Conservation (phyloP, 306 rosid species). For the Gastrolobium villosum region DNA sequence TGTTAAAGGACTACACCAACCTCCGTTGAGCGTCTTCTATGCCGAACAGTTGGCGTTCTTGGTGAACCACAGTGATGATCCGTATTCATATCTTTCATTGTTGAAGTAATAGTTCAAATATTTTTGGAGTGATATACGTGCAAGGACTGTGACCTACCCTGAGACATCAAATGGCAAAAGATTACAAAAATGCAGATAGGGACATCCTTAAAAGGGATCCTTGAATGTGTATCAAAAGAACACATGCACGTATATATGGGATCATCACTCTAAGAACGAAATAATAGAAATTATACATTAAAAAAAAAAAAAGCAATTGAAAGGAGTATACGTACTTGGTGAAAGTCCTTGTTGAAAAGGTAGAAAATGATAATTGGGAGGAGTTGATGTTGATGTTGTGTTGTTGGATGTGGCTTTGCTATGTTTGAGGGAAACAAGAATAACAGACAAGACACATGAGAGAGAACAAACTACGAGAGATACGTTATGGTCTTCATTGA, state of each 20-base stretch:
- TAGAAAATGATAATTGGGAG: slow-evolving; percentile 29
- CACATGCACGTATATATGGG: neutral
- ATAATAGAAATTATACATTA: neutral
- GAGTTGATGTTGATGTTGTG: neutral
- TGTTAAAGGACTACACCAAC: slow-evolving; percentile 48
- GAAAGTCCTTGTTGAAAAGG: slow-evolving; percentile 32
- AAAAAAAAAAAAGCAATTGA: neutral
- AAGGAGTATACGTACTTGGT: slow-evolving; percentile 17
- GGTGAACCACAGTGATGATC: slow-evolving; percentile 57
- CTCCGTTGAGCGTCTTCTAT: slow-evolving; percentile 75
- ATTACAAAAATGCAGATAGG: neutral
- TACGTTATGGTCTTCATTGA: slow-evolving; percentile 36
- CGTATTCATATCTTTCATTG: slow-evolving; percentile 54
- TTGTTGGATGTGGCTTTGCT: slow-evolving; percentile 44
- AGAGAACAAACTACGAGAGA: slow-evolving; percentile 42
- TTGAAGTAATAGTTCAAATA: slow-evolving; percentile 42
- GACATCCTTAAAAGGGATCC: neutral
- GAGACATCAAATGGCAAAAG: slow-evolving; percentile 46
- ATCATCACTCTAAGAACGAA: slow-evolving; percentile 4
- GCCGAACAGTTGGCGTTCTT: slow-evolving; percentile 57
- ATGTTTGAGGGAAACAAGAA: slow-evolving; percentile 41
- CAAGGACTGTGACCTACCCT: slow-evolving; percentile 43
- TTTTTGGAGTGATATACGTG: slow-evolving; percentile 34
- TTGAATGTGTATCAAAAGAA: neutral
- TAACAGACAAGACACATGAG: slow-evolving; percentile 34